Evolutionary conservation across 2,329 filamentous ascomycete genomes (phyloP), one percentile per base, ranked within the genome.

Genomic region (Lasiodiplodia sp.): DNA sequence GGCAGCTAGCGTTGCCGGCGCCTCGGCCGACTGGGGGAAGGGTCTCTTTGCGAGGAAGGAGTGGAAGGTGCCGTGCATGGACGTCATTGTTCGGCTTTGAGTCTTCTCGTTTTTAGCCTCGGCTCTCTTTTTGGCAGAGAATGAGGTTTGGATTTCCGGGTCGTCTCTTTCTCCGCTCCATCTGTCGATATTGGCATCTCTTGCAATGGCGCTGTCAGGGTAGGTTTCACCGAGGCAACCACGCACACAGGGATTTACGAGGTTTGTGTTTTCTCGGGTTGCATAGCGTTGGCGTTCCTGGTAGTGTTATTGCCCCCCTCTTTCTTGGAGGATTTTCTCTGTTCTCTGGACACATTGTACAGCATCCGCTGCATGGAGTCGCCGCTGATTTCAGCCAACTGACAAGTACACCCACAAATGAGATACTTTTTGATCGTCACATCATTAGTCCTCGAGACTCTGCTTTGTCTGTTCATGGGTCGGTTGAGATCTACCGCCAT

Each of bases 41-140:
- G 94, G 89, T 75, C 80, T 97, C 63, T 80, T 97, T 63, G 94
- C 94, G 4, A 88, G 89, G 79, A 89, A 92, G 74, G 94, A 97
- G 79, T 97, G 95, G 92, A 88, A 92, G 74, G 87, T 99, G 71
- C 93, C 95, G 68, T 97, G 94, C 79, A 86, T 99, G 80, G 94
- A 97, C 79, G 88, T 98, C 37, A 90, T 94, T 74, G 89, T 98
- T 66, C 86, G 92, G 71, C 82, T 97, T 71, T 96, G 51, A 44
- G n/a, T n/a, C 8, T 21, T 7, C n/a, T n/a, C 31, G 4, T 25
- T 25, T 49, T 4, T 18, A 25, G 21, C 4, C 21, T 44, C 18
- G 18, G 12, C 18, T 25, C 21, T 28, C 4, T 38, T 47, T 31
- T 40, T 60, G 37, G 37, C 34, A 28, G 23, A 25, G 23, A 31